Evolutionary conservation across 345 rosid genomes (phyloP), one percentile per base, ranked within the genome.

Genomic region (Acer saccharum): DNA sequence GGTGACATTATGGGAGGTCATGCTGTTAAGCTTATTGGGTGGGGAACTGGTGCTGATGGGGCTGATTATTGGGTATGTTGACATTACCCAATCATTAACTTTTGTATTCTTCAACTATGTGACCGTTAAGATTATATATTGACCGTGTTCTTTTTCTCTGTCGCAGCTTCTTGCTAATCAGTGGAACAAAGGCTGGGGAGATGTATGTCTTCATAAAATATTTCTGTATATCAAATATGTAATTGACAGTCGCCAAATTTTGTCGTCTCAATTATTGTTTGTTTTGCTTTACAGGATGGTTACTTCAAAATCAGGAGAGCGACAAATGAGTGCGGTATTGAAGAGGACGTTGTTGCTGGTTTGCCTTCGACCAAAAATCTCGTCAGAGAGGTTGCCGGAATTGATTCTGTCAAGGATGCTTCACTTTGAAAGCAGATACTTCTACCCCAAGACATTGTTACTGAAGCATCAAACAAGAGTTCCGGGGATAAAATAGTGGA

Each of bases 171-270:
- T 96, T 77, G 99, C 98, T 54, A 96, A 94, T 74, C 97, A 93
- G 80, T 94, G 99, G 99, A 96, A 91, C 78, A 81, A 84, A 76
- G 84, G 93, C 80, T 94, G 99, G 98, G 99, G 99, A 65, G 97
- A 91, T 50, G 99, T 94, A 91, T 68, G 93, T 90, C 80, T 43
- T 29, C 76, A 6, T 14, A 50, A 66, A 52, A 27, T 14, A 68
- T 64, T 16, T 83, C 35, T 68, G 60, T 39, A 10, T 27, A 11
- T 57, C 21, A 6, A 6, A 32, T 52, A 3, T 0, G 7, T 25
- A 67, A 9, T 71, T 50, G 23, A 64, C 18, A 32, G 71, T 65
- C 39, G 43, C 69, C n/a, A 61, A 14, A 57, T 68, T 18, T 6
- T 43, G 20, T 63, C 23, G 25, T 76, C 14, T 66, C 65, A 76